Percentiles rank a stretch among this genome's conserved stretches.
phyloP scores from a whole-genome alignment of 192 early-diverging fungal genomes.

The Lobosporangium transversale region DNA sequence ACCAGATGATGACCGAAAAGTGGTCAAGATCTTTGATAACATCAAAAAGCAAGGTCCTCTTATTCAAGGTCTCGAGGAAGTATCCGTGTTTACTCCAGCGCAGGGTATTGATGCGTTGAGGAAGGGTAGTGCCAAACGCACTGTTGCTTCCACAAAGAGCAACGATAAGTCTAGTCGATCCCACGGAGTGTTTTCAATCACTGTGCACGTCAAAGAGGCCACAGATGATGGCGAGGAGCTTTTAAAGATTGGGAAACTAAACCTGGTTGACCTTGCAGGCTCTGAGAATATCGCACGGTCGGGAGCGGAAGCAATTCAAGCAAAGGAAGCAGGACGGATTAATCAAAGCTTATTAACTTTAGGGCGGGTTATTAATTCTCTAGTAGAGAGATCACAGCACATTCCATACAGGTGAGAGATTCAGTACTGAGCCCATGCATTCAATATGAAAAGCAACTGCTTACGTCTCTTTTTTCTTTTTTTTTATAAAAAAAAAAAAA shows the following conservation, averaged over 20 bases:
- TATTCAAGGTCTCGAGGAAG: slow-evolving; percentile 86
- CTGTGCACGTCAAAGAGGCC: slow-evolving; percentile 87
- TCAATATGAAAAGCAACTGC: too few relatives aligned
- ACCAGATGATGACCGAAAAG: slow-evolving; percentile 57
- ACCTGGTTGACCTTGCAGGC: slow-evolving; percentile 96
- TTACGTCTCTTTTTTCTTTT: too few relatives aligned
- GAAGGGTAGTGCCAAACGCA: slow-evolving; percentile 76
- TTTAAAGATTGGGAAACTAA: slow-evolving; percentile 93
- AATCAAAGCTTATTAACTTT: slow-evolving; percentile 83
- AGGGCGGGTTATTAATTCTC: slow-evolving; percentile 75
- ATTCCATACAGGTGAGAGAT: slow-evolving; percentile 73
- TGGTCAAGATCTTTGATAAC: slow-evolving; percentile 80
- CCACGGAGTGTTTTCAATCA: slow-evolving; percentile 93
- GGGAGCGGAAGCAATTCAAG: slow-evolving; percentile 84
- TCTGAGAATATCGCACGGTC: slow-evolving; percentile 93
- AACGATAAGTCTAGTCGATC: slow-evolving; percentile 95
- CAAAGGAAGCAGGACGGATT: slow-evolving; percentile 90
- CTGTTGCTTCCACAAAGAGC: slow-evolving; percentile 86
- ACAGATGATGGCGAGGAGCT: slow-evolving; percentile 85
- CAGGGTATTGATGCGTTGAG: slow-evolving; percentile 82
- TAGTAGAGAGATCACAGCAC: slow-evolving; percentile 68
- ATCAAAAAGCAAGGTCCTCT: slow-evolving; percentile 74
- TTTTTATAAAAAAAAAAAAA: too few relatives aligned
- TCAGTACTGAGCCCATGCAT: too few relatives aligned
- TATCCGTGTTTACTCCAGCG: slow-evolving; percentile 72